Base-by-base conservation (phyloP, 2,329 filamentous ascomycete genomes). In the Diaporthe capsici region DNA sequence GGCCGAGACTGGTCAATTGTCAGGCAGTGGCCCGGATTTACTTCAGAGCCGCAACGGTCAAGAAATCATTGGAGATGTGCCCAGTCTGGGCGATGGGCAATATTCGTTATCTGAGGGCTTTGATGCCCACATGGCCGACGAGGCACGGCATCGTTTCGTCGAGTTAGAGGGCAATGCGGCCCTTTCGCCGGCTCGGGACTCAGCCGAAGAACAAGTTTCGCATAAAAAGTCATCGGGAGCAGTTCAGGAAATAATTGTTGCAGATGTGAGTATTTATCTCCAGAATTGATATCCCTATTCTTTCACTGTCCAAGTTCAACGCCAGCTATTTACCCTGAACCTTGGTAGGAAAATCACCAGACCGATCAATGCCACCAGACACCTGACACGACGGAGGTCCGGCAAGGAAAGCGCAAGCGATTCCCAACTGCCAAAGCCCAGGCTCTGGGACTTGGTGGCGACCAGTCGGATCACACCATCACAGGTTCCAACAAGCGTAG, bases 371-470 rank as follows among this genome's bases (percentile, higher is more conserved):
- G 13, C 39, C 15, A 47, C 13, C 25, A 65, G 39, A 17, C 25
- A 20, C 4, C 1, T 22, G 31, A 22, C 25, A 17, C 15, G 39
- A 47, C 60, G 7, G 25, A 31, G 15, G 6, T 28, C 39, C 60
- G 39, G 25, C 60, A 20, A 44, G n/a, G 39, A 65, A 65, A 65
- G 39, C 60, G 39, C 42, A 65, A 65, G 39, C 39, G 60, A 12
- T 20, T 65, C 22, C 39, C 25, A 47, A 65, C 60, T 47, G 39
- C 60, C 60, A 65, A 65, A 31, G 60, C 60, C 8, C 39, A 31
- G 39, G 60, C 37, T 31, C 15, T 47, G 3, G 25, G 9, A 7
- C 15, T 31, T 31, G 60, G 37, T 17, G 39, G n/a, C 6, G 25
- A 5, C 7, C 8, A 12, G n/a, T 20, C 53, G 8, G 25, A 65